Conservation (phyloP, 257 asterid species). For the Przewalskia tangutica region DNA sequence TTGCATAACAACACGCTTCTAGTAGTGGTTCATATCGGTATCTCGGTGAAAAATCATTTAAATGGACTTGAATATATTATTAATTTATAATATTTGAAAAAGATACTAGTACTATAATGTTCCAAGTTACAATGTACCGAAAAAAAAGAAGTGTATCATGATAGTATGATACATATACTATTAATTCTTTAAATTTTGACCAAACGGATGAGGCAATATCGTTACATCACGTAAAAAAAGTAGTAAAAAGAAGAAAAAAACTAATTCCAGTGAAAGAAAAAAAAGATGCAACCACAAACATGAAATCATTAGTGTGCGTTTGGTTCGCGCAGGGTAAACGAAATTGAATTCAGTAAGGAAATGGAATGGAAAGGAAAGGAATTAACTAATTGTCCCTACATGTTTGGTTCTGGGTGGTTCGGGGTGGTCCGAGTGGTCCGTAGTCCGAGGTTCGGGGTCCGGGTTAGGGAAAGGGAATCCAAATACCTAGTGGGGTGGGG, state of each 20-base stretch:
- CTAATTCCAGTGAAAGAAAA: not conserved
- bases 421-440: no score
- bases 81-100: not conserved
- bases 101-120: not conserved
- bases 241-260: not conserved
- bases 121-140: not conserved
- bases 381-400: no score
- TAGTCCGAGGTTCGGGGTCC: no score
- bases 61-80: not conserved
- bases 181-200: not conserved
- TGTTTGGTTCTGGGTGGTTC: no score
- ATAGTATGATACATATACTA: not conserved
- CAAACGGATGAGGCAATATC: not conserved
- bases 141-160: not conserved
- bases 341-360: no score
- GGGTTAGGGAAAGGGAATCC: no score
- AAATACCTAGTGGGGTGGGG: no score
- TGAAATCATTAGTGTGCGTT: not conserved
- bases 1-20: not conserved
- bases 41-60: not conserved
- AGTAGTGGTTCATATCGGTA: not conserved
- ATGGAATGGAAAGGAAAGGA: no score
- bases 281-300: not conserved
- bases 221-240: not conserved
- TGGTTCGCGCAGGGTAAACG: no score